Percentiles rank a stretch among this genome's conserved stretches.
Conservation (phyloP, 352 stramenopile genomes). For the Phytopythium aichiense region DNA sequence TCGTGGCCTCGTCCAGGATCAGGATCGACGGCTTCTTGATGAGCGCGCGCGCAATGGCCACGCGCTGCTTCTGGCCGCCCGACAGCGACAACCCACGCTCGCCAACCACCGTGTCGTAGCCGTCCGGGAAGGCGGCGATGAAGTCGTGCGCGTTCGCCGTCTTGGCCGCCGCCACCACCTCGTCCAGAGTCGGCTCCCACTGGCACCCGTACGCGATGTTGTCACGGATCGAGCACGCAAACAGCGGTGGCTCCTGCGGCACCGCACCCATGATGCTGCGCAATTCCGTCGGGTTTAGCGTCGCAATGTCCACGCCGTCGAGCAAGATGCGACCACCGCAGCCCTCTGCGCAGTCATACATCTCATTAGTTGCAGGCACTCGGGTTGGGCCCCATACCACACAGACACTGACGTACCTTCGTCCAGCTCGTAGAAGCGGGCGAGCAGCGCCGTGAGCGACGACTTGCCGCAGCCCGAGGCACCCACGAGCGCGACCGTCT, state of each 20-base stretch:
- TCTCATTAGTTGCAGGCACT: constrained; percentile 4
- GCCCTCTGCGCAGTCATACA: constrained; percentile 13
- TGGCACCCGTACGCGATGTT: constrained; percentile 76
- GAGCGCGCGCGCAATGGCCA: constrained; percentile 68
- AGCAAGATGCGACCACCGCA: constrained; percentile 52
- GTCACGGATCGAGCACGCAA: constrained; percentile 68
- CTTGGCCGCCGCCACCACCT: constrained; percentile 60
- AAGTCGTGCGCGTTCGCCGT: constrained; percentile 77
- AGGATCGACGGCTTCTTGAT: constrained; percentile 75
- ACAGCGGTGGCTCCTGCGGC: constrained; percentile 68
- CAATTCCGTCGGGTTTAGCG: constrained; percentile 44
- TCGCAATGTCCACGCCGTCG: constrained; percentile 55
- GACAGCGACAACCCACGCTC: constrained; percentile 69
- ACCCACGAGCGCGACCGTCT: constrained; percentile 74
- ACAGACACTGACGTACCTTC: constrained; percentile 11
- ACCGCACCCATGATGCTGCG: constrained; percentile 64
- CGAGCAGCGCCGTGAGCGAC: constrained; percentile 63
- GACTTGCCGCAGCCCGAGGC: constrained; percentile 71
- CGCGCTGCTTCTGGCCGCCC: constrained; percentile 78
- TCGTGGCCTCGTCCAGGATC: constrained; percentile 77
- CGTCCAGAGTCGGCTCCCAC: constrained; percentile 41
- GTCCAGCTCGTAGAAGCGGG: constrained; percentile 73
- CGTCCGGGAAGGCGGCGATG: constrained; percentile 68
- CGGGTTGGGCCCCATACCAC: constrained; percentile 7
- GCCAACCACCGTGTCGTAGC: constrained; percentile 75